Percentiles rank a stretch among this genome's conserved stretches.
Evolutionary conservation across 2,329 filamentous ascomycete species (phyloP).

Genomic region (Zymoseptoria ardabiliae): DNA sequence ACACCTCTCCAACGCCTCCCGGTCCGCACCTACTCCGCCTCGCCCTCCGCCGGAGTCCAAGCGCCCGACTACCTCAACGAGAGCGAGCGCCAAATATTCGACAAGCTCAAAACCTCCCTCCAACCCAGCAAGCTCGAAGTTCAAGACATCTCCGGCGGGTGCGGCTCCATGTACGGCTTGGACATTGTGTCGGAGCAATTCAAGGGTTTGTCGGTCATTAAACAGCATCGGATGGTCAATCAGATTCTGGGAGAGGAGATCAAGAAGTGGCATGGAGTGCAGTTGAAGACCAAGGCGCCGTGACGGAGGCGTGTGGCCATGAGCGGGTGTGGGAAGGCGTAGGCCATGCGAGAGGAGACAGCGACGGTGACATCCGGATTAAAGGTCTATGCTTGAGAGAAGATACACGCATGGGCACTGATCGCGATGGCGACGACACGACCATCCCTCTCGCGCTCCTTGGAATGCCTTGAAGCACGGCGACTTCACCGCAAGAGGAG

Average conservation of each 20-base stretch:
- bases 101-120: conserved; percentile 37
- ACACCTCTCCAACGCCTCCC: neutral
- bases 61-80: conserved; percentile 43
- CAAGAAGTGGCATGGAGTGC: conserved; percentile 75
- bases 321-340: neutral
- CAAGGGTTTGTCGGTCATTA: conserved; percentile 62
- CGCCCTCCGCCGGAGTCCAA: conserved; percentile 18
- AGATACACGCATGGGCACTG: neutral
- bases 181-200: conserved; percentile 68
- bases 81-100: conserved; percentile 41
- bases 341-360: neutral
- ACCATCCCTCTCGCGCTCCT: neutral
- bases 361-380: neutral
- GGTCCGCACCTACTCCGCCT: neutral
- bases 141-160: conserved; percentile 74
- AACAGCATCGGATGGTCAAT: conserved; percentile 79
- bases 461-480: neutral
- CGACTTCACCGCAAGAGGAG: neutral
- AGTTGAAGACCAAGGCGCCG: conserved; percentile 61
- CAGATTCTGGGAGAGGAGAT: conserved; percentile 65
- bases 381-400: neutral
- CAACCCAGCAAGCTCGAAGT: conserved; percentile 46
- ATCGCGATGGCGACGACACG: neutral
- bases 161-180: conserved; percentile 81
- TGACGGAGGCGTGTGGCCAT: conserved; percentile 9